phyloP scores from a whole-genome alignment of 192 early-diverging fungal genomes.

The Gamsiella multidivaricata region DNA sequence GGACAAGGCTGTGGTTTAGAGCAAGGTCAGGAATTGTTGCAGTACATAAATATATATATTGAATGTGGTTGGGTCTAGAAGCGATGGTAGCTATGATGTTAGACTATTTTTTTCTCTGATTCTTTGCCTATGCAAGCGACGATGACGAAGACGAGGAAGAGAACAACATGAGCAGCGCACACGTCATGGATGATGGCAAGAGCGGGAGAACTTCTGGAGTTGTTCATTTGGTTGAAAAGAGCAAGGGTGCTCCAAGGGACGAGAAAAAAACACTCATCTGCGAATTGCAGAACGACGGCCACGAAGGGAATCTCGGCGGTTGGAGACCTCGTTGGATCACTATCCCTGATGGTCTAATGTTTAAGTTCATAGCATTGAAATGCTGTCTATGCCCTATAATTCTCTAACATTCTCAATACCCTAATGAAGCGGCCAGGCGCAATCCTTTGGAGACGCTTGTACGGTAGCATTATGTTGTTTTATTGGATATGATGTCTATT shows the following conservation, averaged over 20 bases:
- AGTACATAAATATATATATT: background rate
- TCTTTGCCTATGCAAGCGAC: background rate
- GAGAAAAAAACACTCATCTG: constrained; percentile 8
- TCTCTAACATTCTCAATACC: too few species aligned
- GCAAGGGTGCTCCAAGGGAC: too few species aligned
- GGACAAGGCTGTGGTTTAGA: background rate
- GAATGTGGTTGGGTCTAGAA: background rate
- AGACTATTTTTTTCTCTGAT: background rate
- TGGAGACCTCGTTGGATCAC: background rate
- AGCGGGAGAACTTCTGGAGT: background rate
- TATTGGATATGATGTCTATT: too few species aligned
- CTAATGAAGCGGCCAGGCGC: too few species aligned
- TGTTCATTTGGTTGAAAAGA: background rate
- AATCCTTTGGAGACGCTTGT: too few species aligned
- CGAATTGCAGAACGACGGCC: background rate
- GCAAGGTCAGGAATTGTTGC: background rate
- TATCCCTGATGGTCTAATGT: background rate
- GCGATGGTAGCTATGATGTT: too few species aligned
- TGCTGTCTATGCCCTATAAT: too few species aligned
- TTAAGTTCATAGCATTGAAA: too few species aligned
- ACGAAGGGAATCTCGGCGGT: constrained; percentile 3
- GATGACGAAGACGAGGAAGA: constrained; percentile 20
- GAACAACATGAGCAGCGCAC: too few species aligned
- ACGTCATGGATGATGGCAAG: too few species aligned
- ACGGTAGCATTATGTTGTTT: too few species aligned